Evolutionary conservation across 345 rosid species (phyloP).

Genomic region (Hibiscus trionum): DNA sequence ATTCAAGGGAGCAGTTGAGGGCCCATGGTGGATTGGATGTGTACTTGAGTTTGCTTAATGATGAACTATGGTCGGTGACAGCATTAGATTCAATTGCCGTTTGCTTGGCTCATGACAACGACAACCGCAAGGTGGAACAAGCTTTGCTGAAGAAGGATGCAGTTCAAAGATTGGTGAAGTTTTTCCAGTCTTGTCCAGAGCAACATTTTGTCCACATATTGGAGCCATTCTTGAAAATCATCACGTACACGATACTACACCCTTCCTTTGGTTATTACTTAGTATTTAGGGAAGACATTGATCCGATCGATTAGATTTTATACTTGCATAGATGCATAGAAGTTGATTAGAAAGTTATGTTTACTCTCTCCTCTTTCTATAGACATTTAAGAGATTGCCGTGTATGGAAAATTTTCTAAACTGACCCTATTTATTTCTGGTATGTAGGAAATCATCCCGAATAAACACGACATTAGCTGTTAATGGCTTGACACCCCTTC

Average conservation of each 20-base stretch:
- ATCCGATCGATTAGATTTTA: background rate
- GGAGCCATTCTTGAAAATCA: constrained; percentile 98
- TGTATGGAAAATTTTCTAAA: background rate
- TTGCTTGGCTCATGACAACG: constrained; percentile 97
- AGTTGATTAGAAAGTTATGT: background rate
- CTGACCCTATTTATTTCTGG: constrained; percentile 8
- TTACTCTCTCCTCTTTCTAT: background rate
- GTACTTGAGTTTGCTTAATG: constrained; percentile 83
- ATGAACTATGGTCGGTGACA: constrained; percentile 77
- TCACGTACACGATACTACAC: constrained; percentile 47
- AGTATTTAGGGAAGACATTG: background rate
- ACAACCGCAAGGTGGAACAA: constrained; percentile 90
- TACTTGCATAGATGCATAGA: background rate
- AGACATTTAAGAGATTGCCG: background rate
- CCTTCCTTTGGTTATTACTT: constrained; percentile 3
- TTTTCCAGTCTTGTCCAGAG: constrained; percentile 92
- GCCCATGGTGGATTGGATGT: constrained; percentile 98
- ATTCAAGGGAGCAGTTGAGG: constrained; percentile 92
- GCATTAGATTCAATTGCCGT: constrained; percentile 97
- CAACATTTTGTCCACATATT: constrained; percentile 90
- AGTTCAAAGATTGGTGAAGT: constrained; percentile 79
- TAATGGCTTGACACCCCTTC: constrained; percentile 92
- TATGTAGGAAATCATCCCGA: constrained; percentile 78
- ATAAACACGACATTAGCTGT: constrained; percentile 94
- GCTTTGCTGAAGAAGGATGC: constrained; percentile 88